A percentile compares a stretch with the other conserved stretches of the same genome.
phyloP scores from a whole-genome alignment of 2,329 filamentous ascomycete species.

The Chaetomium strumarium region DNA sequence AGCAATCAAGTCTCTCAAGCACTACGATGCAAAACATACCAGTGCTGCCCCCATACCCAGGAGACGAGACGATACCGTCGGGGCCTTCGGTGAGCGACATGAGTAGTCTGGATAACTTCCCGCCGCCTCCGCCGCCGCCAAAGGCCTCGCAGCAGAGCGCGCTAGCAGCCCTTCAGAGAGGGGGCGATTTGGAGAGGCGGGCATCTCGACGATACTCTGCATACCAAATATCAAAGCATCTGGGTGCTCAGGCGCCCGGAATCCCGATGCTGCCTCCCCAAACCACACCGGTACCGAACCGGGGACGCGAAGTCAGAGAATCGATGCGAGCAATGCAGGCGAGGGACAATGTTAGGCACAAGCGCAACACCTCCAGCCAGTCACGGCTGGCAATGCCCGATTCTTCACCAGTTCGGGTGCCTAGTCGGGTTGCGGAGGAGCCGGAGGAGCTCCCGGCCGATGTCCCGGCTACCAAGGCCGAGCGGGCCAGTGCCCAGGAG shows the following conservation, averaged over 20 bases:
- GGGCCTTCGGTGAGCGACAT: slow-evolving; percentile 41
- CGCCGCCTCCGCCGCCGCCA: slow-evolving; percentile 72
- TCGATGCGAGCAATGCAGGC: slow-evolving; percentile 66
- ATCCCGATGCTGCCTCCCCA: slow-evolving; percentile 83
- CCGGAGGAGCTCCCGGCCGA: slow-evolving; percentile 29
- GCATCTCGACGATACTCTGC: slow-evolving; percentile 91
- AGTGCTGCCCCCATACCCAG: slow-evolving; percentile 65
- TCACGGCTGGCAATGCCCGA: slow-evolving; percentile 41
- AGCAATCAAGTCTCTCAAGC: slow-evolving; percentile 66
- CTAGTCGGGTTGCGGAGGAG: slow-evolving; percentile 60
- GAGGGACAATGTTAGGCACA: slow-evolving; percentile 45
- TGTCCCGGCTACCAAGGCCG: slow-evolving; percentile 26
- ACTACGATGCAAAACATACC: slow-evolving; percentile 70
- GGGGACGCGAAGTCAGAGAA: slow-evolving; percentile 76
- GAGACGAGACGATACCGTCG: slow-evolving; percentile 49
- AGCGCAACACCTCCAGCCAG: slow-evolving; percentile 42
- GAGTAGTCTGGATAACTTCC: slow-evolving; percentile 57
- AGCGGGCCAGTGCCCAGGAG: slow-evolving; percentile 48
- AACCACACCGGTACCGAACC: slow-evolving; percentile 76
- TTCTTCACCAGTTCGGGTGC: slow-evolving; percentile 54
- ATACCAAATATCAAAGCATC: slow-evolving; percentile 93
- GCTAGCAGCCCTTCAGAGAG: slow-evolving; percentile 81
- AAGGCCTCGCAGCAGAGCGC: slow-evolving; percentile 83
- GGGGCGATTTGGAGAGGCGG: slow-evolving; percentile 84
- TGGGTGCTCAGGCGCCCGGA: slow-evolving; percentile 73